Base-by-base conservation (phyloP, 768 basidiomycete species). In the Mycena vitilis region DNA sequence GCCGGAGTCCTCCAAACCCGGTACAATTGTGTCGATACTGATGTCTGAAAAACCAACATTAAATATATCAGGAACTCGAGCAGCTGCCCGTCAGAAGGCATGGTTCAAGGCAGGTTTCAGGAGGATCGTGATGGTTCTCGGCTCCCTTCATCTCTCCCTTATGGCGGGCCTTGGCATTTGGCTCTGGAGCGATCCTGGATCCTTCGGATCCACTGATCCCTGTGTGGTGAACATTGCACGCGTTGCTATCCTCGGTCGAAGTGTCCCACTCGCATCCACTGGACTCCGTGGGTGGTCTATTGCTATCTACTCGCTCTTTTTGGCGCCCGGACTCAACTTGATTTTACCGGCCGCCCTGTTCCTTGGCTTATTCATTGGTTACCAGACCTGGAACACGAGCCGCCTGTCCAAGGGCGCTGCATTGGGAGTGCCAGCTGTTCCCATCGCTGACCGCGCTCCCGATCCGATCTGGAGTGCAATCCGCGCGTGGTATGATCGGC, bases 101-200 rank as follows among this genome's bases (percentile, higher is more conserved):
- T 45, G 30, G 30, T 30, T 30, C 42, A 42, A 40, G 54, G 37
- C 37, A 23, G 45, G 23, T 16, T 52, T 38, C 22, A 36, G 42
- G 48, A 37, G 47, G 40, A 55, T 54, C 12, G 58, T 60, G 38
- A 25, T 60, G 6, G 48, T 61, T 20, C 58, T 68, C 36, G 66
- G 66, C 34, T 62, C 66, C 13, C 45, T 62, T 15, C 60, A 68
- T 40, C 60, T 68, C 16, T 52, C 66, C 20, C 42, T 62, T n/a
- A 67, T 61, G 65, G 51, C 65, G 5, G 65, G 59, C 16, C 40
- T 67, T 38, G 65, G 65, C 0, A 20, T 68, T 37, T 68, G 60
- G 66, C 60, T 68, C 60, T 68, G 66, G 66, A 68, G 66, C 48
- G 51, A 68, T 16, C 60, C 66, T 5, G 0, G 0, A 30, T 45